Percentiles rank a stretch among this genome's conserved stretches.
phyloP scores from a whole-genome alignment of 2,329 filamentous ascomycete species.

The Phaeosphaeria sp. region DNA sequence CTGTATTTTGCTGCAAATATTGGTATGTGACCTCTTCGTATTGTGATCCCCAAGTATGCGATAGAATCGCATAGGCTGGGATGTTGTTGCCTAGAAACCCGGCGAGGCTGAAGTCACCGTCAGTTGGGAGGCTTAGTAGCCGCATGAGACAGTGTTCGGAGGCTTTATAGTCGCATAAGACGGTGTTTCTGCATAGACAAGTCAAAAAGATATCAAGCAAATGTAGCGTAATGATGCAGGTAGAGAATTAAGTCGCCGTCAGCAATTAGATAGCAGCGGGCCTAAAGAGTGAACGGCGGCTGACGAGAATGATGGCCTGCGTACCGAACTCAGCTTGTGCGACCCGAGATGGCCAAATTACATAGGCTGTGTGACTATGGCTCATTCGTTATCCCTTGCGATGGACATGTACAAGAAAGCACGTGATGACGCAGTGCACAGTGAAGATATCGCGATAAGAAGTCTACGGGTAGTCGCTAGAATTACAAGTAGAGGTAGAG shows the following conservation, averaged over 20 bases:
- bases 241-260: neutral
- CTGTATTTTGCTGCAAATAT: neutral
- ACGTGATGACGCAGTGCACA: no score
- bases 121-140: neutral
- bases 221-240: neutral
- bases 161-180: no score
- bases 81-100: conserved; percentile 6
- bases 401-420: no score
- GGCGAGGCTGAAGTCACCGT: neutral
- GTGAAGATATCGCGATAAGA: no score
- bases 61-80: conserved; percentile 12
- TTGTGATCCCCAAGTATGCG: conserved; percentile 9
- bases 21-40: conserved; percentile 2
- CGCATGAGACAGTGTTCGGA: neutral
- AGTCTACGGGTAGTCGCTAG: no score
- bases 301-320: neutral
- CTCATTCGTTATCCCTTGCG: no score
- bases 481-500: no score
- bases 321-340: neutral
- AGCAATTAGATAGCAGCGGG: neutral
- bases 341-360: no score
- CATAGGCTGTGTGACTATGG: no score
- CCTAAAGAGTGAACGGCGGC: neutral
- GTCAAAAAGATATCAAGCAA: neutral
- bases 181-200: no score